Percentiles rank a stretch among this genome's conserved stretches.
Conservation (phyloP, 805 yeast species). For the Candida caryicola region DNA sequence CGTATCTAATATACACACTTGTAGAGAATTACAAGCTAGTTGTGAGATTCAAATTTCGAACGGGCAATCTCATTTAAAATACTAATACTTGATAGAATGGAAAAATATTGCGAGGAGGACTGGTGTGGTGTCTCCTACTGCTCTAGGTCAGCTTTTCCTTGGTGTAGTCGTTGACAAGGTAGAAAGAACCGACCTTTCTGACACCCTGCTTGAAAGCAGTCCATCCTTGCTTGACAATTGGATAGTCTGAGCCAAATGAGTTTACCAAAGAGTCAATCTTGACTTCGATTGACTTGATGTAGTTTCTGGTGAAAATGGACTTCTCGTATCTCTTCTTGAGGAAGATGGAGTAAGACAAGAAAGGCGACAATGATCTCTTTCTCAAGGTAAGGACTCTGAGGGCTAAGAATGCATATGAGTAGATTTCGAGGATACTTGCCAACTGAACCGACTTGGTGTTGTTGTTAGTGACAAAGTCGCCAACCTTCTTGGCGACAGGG, state of each 20-base stretch:
- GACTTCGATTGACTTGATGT: conserved; percentile 67
- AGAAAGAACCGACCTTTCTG: conserved; percentile 25
- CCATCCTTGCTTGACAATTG: conserved; percentile 39
- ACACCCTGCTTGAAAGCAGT: conserved; percentile 29
- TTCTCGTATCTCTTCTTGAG: conserved; percentile 76
- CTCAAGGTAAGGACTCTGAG: conserved; percentile 59
- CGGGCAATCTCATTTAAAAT: too few relatives aligned
- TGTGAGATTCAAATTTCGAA: too few relatives aligned
- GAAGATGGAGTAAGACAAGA: conserved; percentile 57
- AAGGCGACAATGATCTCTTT: conserved; percentile 58
- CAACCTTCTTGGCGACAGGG: conserved; percentile 38
- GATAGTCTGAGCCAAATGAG: conserved; percentile 21
- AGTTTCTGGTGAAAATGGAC: conserved; percentile 67
- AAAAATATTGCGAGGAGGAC: conserved; percentile 3
- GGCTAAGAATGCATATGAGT: conserved; percentile 44
- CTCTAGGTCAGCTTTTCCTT: conserved; percentile 27
- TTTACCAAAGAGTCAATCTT: conserved; percentile 32
- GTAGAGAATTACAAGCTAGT: too few relatives aligned
- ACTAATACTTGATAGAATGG: background rate
- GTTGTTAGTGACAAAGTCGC: conserved; percentile 32
- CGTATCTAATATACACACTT: too few relatives aligned
- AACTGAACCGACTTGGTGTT: conserved; percentile 38
- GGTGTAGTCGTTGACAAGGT: conserved; percentile 35
- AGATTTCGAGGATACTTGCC: conserved; percentile 38
- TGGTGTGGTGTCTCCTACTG: background rate